These are phyloP conservation scores for Xylaria multiplex DNA, from an alignment of 2,329 filamentous ascomycete species.

Conservation along the genomic window DNA sequence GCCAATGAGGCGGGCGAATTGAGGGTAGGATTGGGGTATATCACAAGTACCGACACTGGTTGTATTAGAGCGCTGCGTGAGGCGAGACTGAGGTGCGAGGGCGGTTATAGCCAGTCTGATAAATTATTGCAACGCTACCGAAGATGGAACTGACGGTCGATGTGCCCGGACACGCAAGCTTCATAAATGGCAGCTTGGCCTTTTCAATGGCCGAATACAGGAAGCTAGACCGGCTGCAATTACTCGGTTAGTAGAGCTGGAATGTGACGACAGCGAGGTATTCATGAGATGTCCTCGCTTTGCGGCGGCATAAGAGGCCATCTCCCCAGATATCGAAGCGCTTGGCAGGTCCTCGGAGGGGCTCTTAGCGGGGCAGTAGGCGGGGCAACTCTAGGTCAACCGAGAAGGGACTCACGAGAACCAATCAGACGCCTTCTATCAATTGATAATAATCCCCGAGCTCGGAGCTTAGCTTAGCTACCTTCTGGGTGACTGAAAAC, in stretches of 20 bases:
- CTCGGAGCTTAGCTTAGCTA: constrained; percentile 23
- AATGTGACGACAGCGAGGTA: constrained; percentile 14
- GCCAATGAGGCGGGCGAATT: neutral
- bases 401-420: neutral
- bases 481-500: too few species aligned
- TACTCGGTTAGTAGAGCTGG: constrained; percentile 29
- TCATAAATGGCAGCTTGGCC: constrained; percentile 22
- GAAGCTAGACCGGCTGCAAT: constrained; percentile 28
- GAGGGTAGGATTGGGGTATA: neutral
- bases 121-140: neutral
- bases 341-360: constrained; percentile 16
- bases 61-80: neutral
- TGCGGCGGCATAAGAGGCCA: constrained; percentile 39
- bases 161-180: constrained; percentile 10
- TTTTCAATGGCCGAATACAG: constrained; percentile 33
- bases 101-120: neutral
- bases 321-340: constrained; percentile 12
- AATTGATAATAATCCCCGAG: constrained; percentile 25
- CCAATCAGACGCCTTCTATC: constrained; percentile 23
- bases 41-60: neutral
- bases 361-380: constrained; percentile 27
- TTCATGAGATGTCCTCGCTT: constrained; percentile 31
- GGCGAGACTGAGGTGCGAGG: neutral
- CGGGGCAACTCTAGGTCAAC: constrained; percentile 22
- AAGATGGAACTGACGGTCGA: constrained; percentile 1